Evolutionary conservation across 2,329 filamentous ascomycete species (phyloP), one percentile per base, ranked within the genome.

Genomic region (Nothopassalora personata): DNA sequence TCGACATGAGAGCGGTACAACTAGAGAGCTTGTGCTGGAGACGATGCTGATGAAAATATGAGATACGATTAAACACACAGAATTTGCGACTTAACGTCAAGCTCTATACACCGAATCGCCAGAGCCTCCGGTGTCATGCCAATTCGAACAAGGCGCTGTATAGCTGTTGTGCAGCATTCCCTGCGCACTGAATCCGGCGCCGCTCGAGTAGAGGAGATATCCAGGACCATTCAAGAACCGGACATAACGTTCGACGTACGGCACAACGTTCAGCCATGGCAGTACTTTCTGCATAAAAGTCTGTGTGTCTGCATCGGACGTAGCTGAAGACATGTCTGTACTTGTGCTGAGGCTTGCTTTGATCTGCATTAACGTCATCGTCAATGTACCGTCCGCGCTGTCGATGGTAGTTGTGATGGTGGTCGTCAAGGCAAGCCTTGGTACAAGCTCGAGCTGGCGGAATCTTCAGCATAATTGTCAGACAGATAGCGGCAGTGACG

Each of bases 251-350:
- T 73, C 72, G n/a, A 79, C 70, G 57, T 69, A 73, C 15, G 61
- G 53, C 49, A 71, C 68, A 18, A 64, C 62, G 59, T 79, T 76
- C 54, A 79, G 66, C 68, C 72, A 78, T 0, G 70, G 68, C 56
- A 77, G 73, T 59, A 80, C 75, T 8, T 74, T 67, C 56, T 70
- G 58, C 60, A 87, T 71, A 75, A 85, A 85, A 30, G 63, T 58
- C 60, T 72, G 53, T 19, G 65, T 68, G 57, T 77, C 73, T 59
- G 78, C 70, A 13, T 76, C 73, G 34, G 72, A 34, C 5, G 34
- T 30, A 15, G 23, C 23, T 23, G 23, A 23, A 23, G 23, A 23
- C 23, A 23, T 23, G 1, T 39, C 36, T 3, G 36, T 7, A 39
- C 36, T 15, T 39, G 36, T 39, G 36, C 5, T 39, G 15, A n/a